Evolutionary conservation across 805 yeast species (phyloP), one percentile per base, ranked within the genome.

Genomic region (Hemisphaericaspora nanyangensis): DNA sequence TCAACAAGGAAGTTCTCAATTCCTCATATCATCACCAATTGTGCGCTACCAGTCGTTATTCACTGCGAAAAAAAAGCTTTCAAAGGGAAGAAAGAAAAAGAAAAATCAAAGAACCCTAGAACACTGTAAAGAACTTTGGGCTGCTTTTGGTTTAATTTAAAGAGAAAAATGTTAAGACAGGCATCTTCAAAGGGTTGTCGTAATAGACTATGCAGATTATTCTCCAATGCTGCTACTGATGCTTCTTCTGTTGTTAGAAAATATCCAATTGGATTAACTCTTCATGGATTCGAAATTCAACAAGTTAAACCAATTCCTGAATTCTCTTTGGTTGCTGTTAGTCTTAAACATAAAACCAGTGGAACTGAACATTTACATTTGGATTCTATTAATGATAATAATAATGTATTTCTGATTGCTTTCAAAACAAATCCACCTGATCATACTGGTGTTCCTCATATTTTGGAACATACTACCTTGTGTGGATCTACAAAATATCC

Each of bases 371-470:
- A 91, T 61, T 57, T 93, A 20, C 99, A 93, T 56, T 76, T 93
- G 37, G 95, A 84, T 49, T 49, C 67, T n/a, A 72, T 91, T 24
- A 79, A 80, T 41, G 97, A 91, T 55, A 66, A 70, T 35, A 91
- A 90, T 58, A 88, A 88, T 56, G 97, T 88, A 8, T 93, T 93
- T 56, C 78, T 90, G 46, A 76, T 93, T 31, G 88, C 85, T 1
- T 90, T 93, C 67, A 88, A 87, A 61, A 93, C 99, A 0, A 86
- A 89, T 50, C 96, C 99, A 0, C 96, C 98, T 0, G 82, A 93
- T 56, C 72, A 78, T n/a, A 85, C 96, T 4, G 99, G 99, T 17
- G 86, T 93, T 1, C 97, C 99, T 3, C 99, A 93, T 61, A 90
- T 93, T 41, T 63, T 93, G 42, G 99, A 93, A 59, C 99, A 93